phyloP scores from a whole-genome alignment of 257 asterid species.

The Anisodus tanguticus region DNA sequence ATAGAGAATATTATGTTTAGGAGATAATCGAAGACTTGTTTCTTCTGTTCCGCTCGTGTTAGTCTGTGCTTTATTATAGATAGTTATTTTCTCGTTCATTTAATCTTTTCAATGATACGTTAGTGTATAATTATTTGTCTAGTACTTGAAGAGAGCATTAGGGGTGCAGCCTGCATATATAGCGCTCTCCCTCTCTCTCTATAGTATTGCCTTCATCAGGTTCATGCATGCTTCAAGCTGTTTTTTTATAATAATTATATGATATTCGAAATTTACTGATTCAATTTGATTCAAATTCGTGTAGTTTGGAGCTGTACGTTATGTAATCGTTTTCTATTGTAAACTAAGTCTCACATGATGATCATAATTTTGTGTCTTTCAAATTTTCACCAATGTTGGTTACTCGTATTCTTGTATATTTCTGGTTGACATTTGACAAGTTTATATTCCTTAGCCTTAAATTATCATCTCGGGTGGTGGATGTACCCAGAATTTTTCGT shows the following conservation, averaged over 20 bases:
- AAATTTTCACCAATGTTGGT: background rate
- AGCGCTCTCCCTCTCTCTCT: background rate
- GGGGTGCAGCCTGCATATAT: no score
- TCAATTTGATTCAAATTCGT: background rate
- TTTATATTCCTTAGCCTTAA: no score
- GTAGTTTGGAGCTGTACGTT: background rate
- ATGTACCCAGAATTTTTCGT: no score
- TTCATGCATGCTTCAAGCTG: background rate
- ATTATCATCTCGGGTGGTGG: no score
- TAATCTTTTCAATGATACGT: no score
- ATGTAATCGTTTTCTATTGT: background rate
- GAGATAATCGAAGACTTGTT: background rate
- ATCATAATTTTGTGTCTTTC: background rate
- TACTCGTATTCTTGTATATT: background rate
- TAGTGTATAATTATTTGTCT: no score
- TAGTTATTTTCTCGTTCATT: no score
- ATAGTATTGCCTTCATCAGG: background rate
- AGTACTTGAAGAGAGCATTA: no score
- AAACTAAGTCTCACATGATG: background rate
- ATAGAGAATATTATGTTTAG: conserved; percentile 19
- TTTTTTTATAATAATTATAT: no score
- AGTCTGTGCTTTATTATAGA: no score
- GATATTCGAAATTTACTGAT: background rate
- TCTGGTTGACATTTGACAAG: background rate
- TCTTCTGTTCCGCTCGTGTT: background rate